A percentile compares a stretch with the other conserved stretches of the same genome.
Conservation (phyloP, 2,329 filamentous ascomycete species). For the Magnaporthiopsis poae region DNA sequence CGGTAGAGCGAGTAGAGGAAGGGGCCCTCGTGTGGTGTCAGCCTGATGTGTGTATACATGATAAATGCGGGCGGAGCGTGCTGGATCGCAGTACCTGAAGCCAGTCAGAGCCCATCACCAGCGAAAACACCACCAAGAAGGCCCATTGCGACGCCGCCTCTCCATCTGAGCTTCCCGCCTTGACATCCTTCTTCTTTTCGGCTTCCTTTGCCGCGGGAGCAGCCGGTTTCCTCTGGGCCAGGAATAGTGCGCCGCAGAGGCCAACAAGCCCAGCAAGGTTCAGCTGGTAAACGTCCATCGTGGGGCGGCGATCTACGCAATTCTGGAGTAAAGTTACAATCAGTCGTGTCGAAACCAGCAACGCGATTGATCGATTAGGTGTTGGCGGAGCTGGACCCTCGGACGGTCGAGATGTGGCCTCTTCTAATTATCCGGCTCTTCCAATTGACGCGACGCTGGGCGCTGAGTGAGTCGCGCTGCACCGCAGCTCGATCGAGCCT, state of each 20-base stretch:
- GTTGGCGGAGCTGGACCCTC: too few relatives aligned
- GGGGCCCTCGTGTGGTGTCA: conserved; percentile 18
- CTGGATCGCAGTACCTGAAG: conserved; percentile 29
- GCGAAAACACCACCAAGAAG: conserved; percentile 35
- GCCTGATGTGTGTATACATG: not conserved
- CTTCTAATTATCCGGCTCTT: conserved; percentile 9
- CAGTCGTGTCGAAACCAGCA: not conserved
- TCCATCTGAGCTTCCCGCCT: not conserved
- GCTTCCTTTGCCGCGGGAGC: not conserved
- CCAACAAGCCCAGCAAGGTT: conserved; percentile 24
- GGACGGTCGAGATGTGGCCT: conserved; percentile 2
- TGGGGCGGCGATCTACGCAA: not conserved
- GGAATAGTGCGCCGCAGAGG: conserved; percentile 21
- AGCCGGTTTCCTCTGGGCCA: conserved; percentile 11
- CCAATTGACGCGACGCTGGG: not conserved
- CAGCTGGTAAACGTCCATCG: conserved; percentile 24
- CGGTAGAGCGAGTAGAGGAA: conserved; percentile 28
- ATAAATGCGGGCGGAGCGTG: too few relatives aligned
- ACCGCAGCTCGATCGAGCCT: not conserved
- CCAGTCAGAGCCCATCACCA: conserved; percentile 43
- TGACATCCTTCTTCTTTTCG: not conserved
- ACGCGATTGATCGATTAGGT: not conserved
- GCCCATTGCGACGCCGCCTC: conserved; percentile 17
- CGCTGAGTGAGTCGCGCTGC: not conserved
- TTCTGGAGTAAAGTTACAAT: not conserved